Percentiles rank a stretch among this genome's conserved stretches.
Evolutionary conservation across 106 monocot genomes (phyloP).

Genomic region (Hemerocallis citrina): DNA sequence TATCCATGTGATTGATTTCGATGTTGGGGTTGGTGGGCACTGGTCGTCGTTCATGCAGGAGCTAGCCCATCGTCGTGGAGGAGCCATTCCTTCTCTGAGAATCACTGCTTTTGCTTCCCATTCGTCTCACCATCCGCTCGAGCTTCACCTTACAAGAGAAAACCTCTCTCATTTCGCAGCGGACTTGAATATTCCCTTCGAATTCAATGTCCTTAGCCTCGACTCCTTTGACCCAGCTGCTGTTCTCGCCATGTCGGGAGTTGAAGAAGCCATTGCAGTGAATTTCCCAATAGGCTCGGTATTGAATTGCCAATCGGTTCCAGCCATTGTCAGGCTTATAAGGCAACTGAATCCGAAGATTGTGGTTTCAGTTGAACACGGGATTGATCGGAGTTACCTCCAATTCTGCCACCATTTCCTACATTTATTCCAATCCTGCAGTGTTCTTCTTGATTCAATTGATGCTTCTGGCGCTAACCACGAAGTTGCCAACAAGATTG

Average conservation of each 20-base stretch:
- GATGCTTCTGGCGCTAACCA: slow-evolving; percentile 51
- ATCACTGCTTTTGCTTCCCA: slow-evolving; percentile 64
- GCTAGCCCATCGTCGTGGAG: slow-evolving; percentile 48
- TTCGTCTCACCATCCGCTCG: slow-evolving; percentile 53
- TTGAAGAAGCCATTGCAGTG: slow-evolving; percentile 61
- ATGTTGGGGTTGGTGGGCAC: slow-evolving; percentile 75
- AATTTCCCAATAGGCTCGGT: slow-evolving; percentile 46
- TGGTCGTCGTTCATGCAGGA: slow-evolving; percentile 95
- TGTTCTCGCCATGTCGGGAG: slow-evolving; percentile 16
- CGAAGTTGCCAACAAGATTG: slow-evolving; percentile 61
- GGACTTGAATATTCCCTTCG: slow-evolving; percentile 57
- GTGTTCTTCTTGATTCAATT: slow-evolving; percentile 75
- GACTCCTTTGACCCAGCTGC: slow-evolving; percentile 55
- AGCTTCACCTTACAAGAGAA: slow-evolving; percentile 62
- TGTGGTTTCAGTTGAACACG: slow-evolving; percentile 59
- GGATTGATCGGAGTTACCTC: slow-evolving; percentile 61
- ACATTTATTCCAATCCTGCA: slow-evolving; percentile 45
- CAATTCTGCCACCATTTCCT: slow-evolving; percentile 60
- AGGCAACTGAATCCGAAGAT: slow-evolving; percentile 74
- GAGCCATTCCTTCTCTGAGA: slow-evolving; percentile 28
- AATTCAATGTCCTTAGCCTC: slow-evolving; percentile 51
- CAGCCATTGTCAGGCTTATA: slow-evolving; percentile 45
- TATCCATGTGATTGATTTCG: slow-evolving; percentile 88
- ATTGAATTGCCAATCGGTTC: slow-evolving; percentile 12
- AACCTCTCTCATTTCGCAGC: slow-evolving; percentile 76